Conservation (phyloP, 2,329 filamentous ascomycete genomes). For the Diplodia sapinea region DNA sequence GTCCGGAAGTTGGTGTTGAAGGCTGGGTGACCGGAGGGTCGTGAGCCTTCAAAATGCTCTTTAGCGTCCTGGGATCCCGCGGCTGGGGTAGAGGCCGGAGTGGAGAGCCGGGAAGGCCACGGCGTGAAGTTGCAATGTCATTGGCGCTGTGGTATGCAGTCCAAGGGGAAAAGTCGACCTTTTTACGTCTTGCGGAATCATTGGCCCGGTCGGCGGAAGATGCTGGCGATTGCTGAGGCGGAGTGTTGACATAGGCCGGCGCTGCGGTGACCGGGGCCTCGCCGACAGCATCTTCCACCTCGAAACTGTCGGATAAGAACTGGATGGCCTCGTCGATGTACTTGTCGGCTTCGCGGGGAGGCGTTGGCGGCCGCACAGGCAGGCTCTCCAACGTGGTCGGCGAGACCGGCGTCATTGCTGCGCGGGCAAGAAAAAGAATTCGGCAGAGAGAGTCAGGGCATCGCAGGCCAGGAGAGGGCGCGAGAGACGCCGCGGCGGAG, state of each 20-base stretch:
- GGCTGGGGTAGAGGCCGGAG: constrained; percentile 56
- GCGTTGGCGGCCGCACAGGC: constrained; percentile 61
- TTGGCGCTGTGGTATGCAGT: constrained; percentile 58
- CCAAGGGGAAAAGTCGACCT: constrained; percentile 67
- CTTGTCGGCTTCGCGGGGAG: constrained; percentile 55
- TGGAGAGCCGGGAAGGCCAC: constrained; percentile 42
- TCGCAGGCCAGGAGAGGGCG: constrained; percentile 12
- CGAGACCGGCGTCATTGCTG: constrained; percentile 43
- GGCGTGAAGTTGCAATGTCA: constrained; percentile 38
- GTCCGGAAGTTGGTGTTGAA: constrained; percentile 33
- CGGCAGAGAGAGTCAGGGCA: neutral
- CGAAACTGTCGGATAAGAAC: constrained; percentile 52
- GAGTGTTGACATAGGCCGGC: constrained; percentile 39
- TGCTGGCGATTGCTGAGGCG: constrained; percentile 53
- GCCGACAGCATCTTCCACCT: constrained; percentile 42
- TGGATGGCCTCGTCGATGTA: constrained; percentile 49
- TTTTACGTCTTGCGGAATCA: constrained; percentile 56
- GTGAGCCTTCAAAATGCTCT: constrained; percentile 81
- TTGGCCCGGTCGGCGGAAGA: constrained; percentile 47
- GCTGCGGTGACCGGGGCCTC: constrained; percentile 32
- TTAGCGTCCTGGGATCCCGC: constrained; percentile 62
- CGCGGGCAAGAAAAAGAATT: neutral
- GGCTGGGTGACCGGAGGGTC: constrained; percentile 40
- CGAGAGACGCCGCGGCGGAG: neutral
- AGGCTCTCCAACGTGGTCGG: constrained; percentile 52